Percentiles rank a stretch among this genome's conserved stretches.
Conservation (phyloP, 108 stramenopile species). For the Skeletonema tropicum region DNA sequence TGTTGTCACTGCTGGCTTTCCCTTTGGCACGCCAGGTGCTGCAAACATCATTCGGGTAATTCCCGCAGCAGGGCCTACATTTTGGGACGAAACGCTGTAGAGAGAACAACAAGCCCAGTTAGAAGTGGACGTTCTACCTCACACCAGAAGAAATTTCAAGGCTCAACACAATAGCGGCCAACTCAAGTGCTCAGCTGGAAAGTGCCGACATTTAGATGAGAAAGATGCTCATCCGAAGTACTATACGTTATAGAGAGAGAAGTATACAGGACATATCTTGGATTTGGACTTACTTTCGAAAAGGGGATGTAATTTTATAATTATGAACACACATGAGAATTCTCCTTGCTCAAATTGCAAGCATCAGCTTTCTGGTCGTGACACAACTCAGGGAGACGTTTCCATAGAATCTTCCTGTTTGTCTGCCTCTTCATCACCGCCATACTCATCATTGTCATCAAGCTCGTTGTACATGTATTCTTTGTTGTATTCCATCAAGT, state of each 20-base stretch:
- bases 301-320: background rate
- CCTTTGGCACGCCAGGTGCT: constrained; percentile 1
- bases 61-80: background rate
- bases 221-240: too few relatives aligned
- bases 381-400: constrained; percentile 26
- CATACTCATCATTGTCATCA: constrained; percentile 57
- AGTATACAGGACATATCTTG: too few relatives aligned
- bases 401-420: constrained; percentile 28
- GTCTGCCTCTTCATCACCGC: constrained; percentile 5
- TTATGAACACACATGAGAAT: background rate
- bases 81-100: constrained; percentile 2
- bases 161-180: too few relatives aligned
- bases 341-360: background rate
- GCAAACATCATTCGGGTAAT: background rate
- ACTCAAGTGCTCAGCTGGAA: too few relatives aligned
- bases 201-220: too few relatives aligned
- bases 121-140: too few relatives aligned
- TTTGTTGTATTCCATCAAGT: constrained; percentile 98
- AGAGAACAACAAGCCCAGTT: too few relatives aligned
- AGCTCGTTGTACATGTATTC: constrained; percentile 94
- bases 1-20: constrained; percentile 40
- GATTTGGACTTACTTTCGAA: too few relatives aligned
- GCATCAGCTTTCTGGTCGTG: background rate
- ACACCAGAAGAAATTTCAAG: too few relatives aligned
- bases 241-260: too few relatives aligned